A percentile compares a stretch with the other conserved stretches of the same genome.
Conservation (phyloP, 345 rosid species). For the Durio zibethinus region DNA sequence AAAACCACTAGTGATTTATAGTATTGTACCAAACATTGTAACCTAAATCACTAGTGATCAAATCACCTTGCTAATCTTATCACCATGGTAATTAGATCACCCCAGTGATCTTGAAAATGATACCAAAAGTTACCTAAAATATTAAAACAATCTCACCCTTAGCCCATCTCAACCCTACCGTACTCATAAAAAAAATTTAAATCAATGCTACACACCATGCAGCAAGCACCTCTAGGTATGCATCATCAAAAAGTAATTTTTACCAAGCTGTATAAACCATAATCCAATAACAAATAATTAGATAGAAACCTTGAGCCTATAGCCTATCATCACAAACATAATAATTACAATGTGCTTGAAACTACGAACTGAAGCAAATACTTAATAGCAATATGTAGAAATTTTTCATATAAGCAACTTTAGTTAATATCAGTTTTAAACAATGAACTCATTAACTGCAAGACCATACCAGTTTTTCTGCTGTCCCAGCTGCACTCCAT, state of each 20-base stretch:
- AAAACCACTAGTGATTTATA: too few species aligned
- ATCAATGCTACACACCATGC: not conserved
- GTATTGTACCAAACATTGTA: too few species aligned
- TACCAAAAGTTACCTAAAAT: too few species aligned
- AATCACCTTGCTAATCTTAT: too few species aligned
- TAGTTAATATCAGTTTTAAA: not conserved
- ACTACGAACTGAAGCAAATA: not conserved
- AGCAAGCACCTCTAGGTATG: not conserved
- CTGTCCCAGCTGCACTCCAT: constrained; percentile 48
- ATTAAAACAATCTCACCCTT: not conserved
- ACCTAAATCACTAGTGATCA: too few species aligned
- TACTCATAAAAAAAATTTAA: not conserved
- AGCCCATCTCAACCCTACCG: not conserved
- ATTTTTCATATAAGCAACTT: not conserved
- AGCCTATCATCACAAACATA: not conserved
- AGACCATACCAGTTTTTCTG: constrained; percentile 65
- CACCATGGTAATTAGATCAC: too few species aligned
- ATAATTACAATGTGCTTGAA: not conserved
- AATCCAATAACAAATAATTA: not conserved
- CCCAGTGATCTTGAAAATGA: too few species aligned
- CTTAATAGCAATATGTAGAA: not conserved
- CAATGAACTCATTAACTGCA: not conserved
- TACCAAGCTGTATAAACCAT: not conserved
- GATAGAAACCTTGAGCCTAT: not conserved
- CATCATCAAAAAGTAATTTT: not conserved